Percentiles rank a stretch among this genome's conserved stretches.
These are phyloP conservation scores for Medicago lupulina DNA, from an alignment of 306 rosid species.

Conservation along the genomic window DNA sequence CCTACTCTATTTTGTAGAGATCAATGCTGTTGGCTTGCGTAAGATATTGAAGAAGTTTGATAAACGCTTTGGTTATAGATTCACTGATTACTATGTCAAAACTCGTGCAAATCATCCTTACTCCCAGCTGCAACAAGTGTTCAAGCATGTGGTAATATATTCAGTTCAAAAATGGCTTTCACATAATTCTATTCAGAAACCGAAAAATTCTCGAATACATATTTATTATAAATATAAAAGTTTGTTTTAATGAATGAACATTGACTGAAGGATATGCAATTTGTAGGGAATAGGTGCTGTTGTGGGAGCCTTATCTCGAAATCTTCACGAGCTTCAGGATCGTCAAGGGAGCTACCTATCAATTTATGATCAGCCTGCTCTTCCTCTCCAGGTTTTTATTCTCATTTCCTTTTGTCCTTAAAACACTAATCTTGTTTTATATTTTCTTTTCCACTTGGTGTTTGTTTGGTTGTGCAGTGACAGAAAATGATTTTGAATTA, in stretches of 20 bases:
- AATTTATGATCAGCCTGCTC: constrained; percentile 83
- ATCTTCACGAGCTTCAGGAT: constrained; percentile 97
- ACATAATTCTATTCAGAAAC: constrained; percentile 7
- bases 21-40: constrained; percentile 95
- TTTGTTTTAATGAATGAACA: constrained; percentile 29
- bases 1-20: constrained; percentile 87
- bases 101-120: constrained; percentile 99
- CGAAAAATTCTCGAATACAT: constrained; percentile 5
- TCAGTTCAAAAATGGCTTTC: constrained; percentile 37
- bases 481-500: neutral
- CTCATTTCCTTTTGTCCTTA: constrained; percentile 17
- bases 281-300: constrained; percentile 95
- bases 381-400: constrained; percentile 86
- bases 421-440: neutral
- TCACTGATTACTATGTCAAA: constrained; percentile 90
- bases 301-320: constrained; percentile 97
- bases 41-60: constrained; percentile 98
- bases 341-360: constrained; percentile 98
- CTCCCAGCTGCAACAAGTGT: constrained; percentile 99
- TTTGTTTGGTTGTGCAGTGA: neutral
- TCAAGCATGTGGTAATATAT: constrained; percentile 95
- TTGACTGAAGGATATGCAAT: constrained; percentile 38
- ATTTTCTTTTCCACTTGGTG: neutral
- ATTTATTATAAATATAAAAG: neutral
- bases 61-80: constrained; percentile 90